Conservation (phyloP, 2,329 filamentous ascomycete genomes). For the Paracamarosporium sp. region DNA sequence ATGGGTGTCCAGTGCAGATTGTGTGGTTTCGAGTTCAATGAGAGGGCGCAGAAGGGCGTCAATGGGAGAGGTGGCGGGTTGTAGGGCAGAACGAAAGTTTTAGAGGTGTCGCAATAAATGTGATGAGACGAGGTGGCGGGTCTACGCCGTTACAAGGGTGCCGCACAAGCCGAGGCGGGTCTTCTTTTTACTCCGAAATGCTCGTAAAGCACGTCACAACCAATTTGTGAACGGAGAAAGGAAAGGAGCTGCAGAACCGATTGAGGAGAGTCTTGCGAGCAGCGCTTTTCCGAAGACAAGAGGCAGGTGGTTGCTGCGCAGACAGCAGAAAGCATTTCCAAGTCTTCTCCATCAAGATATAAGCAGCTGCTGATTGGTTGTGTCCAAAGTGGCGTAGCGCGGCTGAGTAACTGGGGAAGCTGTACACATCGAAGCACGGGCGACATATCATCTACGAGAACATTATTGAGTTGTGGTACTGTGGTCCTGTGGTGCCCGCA, state of each 20-base stretch:
- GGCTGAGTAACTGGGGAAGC: background rate
- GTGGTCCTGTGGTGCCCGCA: no score
- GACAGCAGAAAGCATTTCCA: constrained; percentile 6
- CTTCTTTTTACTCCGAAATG: constrained; percentile 7
- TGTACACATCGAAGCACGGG: background rate
- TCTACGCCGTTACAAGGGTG: constrained; percentile 4
- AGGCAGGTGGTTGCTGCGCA: background rate
- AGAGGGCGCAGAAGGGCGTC: background rate
- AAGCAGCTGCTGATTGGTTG: constrained; percentile 3
- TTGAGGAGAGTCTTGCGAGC: background rate
- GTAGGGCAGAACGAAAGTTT: background rate
- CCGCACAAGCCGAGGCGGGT: constrained; percentile 9
- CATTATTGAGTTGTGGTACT: no score
- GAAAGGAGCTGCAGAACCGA: background rate
- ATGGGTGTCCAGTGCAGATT: background rate
- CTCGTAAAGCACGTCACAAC: background rate
- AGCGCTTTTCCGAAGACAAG: background rate
- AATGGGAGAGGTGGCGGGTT: constrained; percentile 4
- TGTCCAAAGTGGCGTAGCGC: background rate
- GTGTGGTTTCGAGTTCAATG: background rate
- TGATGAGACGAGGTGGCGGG: constrained; percentile 8
- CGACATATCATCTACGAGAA: no score
- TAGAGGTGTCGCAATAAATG: constrained; percentile 6
- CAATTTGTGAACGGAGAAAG: background rate
- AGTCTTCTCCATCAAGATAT: constrained; percentile 4